Evolutionary conservation across 2,329 filamentous ascomycete genomes (phyloP), one percentile per base, ranked within the genome.

Genomic region (Arthrocladium fulminans): DNA sequence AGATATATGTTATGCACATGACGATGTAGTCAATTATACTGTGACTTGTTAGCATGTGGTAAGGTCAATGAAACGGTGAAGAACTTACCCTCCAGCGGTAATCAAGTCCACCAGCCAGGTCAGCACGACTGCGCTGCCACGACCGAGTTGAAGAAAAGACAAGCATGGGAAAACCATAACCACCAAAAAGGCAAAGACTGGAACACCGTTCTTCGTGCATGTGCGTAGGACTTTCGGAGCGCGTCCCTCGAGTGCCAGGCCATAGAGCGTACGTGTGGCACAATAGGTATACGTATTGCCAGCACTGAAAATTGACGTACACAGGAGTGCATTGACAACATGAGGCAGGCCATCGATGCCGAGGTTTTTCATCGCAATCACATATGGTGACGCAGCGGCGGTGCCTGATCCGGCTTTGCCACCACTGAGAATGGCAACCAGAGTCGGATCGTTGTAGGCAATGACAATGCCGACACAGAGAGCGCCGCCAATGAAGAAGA

Each of bases 401-500:
- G 73, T 70, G 40, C 73, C 74, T 15, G 72, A 65, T 1, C 64
- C 66, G 19, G 51, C 45, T 3, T 38, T 29, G 0, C 50, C 48
- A 2, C 58, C 57, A 20, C 39, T 49, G 56, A 83, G 80, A 0
- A 77, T 80, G 27, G 68, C 72, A 1, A 67, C 72, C 30, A 88
- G 72, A 3, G 73, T 70, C 0, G 67, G 57, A 57, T 87, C 77
- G 45, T 84, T 73, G 62, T 82, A 84, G 3, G 86, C 73, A 32
- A 87, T 76, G 20, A 86, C 63, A 41, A 86, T 81, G 2, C 83
- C 82, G 4, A 86, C 79, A 15, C 75, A 78, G 2, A 88, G 72
- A 0, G 83, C 78, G 1, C 83, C 83, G 1, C 84, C 73, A 35
- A 85, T 74, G 66, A 87, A 88, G 63, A 88, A 88, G 13, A 77